Base-by-base conservation (phyloP, 2,329 filamentous ascomycete species). In the Stromatinia cepivora region DNA sequence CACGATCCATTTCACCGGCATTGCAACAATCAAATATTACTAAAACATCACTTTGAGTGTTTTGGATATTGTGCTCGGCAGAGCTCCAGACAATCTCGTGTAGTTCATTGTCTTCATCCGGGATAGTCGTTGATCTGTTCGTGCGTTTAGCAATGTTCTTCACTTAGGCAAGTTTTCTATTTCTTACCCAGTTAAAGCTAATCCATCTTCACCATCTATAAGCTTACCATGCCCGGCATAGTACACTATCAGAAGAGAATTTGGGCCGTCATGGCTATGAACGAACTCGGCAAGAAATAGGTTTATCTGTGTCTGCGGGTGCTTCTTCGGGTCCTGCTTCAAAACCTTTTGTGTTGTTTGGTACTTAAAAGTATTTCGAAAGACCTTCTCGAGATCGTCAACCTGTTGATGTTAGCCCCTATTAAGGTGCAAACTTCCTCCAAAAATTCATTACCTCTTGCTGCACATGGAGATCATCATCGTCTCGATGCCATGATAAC, bases 11-110 rank as follows among this genome's bases (percentile, higher is more conserved):
- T 25, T 70, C 64, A 10, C 64, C 66, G 1, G 73, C 71, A 59
- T 73, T 59, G n/a, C 73, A 74, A 61, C 72, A 74, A 46, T 74
- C 73, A 58, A 74, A 73, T 6, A 73, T 73, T 0, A 72, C 64
- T 2, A 74, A 52, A 1, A 73, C 67, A 48, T 74, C 71, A 11
- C 65, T 64, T 20, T 25, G 6, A 10, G 72, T 71, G 4, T n/a
- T 15, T 25, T 66, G 39, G 15, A 67, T 67, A 13, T 25, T 58
- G 7, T 50, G 22, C 31, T 67, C 54, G 15, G 65, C 54, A 5
- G 54, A 67, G 10, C 34, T 67, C 54, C 54, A 61, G 20, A 67
- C 22, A 13, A 67, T 39, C 17, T 67, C 65, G 4, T 61, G 42
- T 15, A 67, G 6, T 15, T 67, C n/a, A n/a, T 61, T 28, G 1